These are phyloP conservation scores for Escallonia herrerae DNA, from an alignment of 129 eudicot species.

Conservation along the genomic window DNA sequence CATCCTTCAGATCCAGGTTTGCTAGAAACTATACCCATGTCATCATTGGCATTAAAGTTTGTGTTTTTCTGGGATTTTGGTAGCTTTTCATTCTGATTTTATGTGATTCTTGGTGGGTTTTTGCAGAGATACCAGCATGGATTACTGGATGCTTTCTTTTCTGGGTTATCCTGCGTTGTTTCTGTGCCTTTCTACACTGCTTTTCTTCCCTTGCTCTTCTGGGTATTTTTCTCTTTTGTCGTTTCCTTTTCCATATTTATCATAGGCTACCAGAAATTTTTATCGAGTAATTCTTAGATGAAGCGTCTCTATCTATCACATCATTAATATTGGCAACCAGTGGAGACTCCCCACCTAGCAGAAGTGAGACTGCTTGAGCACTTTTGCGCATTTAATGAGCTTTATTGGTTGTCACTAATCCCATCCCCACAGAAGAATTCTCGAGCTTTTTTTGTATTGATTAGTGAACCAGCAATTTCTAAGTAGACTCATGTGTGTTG, in stretches of 20 bases:
- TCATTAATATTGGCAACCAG: too few species aligned
- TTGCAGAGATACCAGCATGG: slow-evolving; percentile 81
- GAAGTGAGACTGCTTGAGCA: too few species aligned
- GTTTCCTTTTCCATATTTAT: neutral
- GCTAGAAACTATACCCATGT: neutral
- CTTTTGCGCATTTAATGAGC: too few species aligned
- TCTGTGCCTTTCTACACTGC: slow-evolving; percentile 97
- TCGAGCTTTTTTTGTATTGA: neutral
- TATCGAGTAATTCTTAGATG: too few species aligned
- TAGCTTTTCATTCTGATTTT: slow-evolving; percentile 5
- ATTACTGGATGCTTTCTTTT: slow-evolving; percentile 60
- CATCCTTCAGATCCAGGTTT: slow-evolving; percentile 83
- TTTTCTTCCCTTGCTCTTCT: slow-evolving; percentile 90
- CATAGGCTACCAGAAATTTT: too few species aligned
- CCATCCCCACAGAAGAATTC: too few species aligned
- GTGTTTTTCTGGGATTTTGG: neutral
- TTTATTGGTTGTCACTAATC: too few species aligned
- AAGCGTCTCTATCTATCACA: too few species aligned
- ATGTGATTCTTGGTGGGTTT: slow-evolving; percentile 15
- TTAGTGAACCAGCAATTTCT: neutral
- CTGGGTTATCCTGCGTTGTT: slow-evolving; percentile 80
- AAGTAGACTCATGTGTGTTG: slow-evolving; percentile 6
- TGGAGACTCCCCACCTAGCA: too few species aligned
- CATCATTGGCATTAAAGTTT: neutral
- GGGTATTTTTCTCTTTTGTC: slow-evolving; percentile 44